A percentile compares a stretch with the other conserved stretches of the same genome.
Conservation (phyloP, 148 eudicot genomes). For the Vaccinium darrowii region DNA sequence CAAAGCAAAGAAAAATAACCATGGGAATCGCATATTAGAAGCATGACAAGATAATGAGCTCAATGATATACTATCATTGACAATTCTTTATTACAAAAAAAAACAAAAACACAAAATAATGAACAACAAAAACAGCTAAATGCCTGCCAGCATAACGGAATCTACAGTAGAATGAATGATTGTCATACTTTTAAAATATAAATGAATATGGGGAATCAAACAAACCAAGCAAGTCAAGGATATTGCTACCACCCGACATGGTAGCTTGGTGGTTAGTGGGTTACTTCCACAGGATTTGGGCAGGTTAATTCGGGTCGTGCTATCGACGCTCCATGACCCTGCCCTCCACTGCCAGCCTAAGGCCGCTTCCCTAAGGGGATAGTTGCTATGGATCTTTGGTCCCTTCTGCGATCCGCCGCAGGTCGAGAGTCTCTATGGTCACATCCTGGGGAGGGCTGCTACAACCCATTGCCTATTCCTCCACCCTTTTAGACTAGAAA, state of each 20-base stretch:
- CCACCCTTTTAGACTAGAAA: neutral
- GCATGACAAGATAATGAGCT: neutral
- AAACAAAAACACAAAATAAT: neutral
- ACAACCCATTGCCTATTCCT: neutral
- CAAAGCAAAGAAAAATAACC: constrained; percentile 4
- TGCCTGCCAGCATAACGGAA: neutral
- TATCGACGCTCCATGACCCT: neutral
- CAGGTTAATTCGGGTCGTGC: neutral
- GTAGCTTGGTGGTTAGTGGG: neutral
- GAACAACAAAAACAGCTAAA: neutral
- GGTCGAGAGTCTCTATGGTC: neutral
- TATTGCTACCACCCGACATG: neutral
- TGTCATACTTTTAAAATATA: neutral
- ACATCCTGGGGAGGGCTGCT: neutral
- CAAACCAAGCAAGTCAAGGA: neutral
- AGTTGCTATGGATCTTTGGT: neutral
- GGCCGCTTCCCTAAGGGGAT: neutral
- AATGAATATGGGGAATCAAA: neutral
- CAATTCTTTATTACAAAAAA: neutral
- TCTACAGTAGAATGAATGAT: neutral
- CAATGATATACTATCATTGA: neutral
- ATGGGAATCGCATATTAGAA: neutral
- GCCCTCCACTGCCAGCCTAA: neutral
- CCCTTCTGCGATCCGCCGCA: neutral
- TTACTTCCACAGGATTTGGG: neutral